Evolutionary conservation across 2,329 filamentous ascomycete species (phyloP), one percentile per base, ranked within the genome.

Genomic region (Penicillium sp.): DNA sequence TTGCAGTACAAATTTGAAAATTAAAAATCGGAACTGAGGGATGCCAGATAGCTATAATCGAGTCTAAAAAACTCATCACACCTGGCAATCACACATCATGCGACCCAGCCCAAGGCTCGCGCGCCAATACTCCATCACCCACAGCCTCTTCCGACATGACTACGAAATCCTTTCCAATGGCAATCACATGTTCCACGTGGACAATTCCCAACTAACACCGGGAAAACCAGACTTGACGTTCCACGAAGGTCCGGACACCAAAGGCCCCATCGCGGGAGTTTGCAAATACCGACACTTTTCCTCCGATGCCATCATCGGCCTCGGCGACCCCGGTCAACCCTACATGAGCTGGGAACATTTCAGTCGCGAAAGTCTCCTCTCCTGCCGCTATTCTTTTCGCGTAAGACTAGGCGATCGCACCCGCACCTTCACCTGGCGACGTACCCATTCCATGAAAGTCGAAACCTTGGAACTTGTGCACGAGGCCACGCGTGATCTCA

Each of bases 231-330:
- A 74, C 19, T 59, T 76, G 8, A 73, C 70, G 1, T 61, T 75
- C 49, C 71, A 76, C 58, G 51, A 59, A 1, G 68, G 72, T 13
- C 26, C 58, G 3, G 60, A 68, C 57, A 61, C 62, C 7, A 64
- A 56, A 3, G 70, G 60, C 4, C 68, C 69, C 11, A 53, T 72
- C 19, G 64, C 65, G 42, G 72, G 66, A 0, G 62, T 69, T 4
- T 68, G 66, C 56, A 73, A 75, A 45, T 76, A 72, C 54, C 53
- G 65, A 11, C 67, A 68, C 37, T 69, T 75, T 52, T 74, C 72
- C 6, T 64, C 65, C 16, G 65, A 69, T 52, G 59, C 64, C 19
- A 71, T 72, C 55, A 60, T 76, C 37, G 71, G 71, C 8, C 59
- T 75, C 10, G 69, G 71, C 37, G 63, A 75, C 45, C 70, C 70